Conservation (phyloP, 495 filamentous ascomycete species). For the Podospora australis region DNA sequence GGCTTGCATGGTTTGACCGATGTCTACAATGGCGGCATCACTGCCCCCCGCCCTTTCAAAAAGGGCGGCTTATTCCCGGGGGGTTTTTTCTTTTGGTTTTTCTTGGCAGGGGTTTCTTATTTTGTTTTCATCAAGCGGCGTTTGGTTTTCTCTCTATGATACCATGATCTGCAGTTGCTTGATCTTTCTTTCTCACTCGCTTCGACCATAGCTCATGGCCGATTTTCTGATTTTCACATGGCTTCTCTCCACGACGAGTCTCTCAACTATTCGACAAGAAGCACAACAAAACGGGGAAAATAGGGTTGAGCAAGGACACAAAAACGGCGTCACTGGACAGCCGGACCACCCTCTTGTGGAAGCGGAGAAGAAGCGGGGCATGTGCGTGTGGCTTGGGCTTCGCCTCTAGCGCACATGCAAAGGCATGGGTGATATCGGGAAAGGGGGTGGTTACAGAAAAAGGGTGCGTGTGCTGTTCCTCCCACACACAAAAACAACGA, state of each 20-base stretch:
- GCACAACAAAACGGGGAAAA: not conserved
- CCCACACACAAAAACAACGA: not conserved
- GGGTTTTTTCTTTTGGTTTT: slow-evolving; percentile 10
- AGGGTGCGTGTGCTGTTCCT: not conserved
- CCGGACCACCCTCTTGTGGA: too few species aligned
- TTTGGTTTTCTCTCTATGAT: slow-evolving; percentile 22
- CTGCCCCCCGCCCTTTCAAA: slow-evolving; percentile 22
- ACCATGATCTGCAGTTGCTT: slow-evolving; percentile 15
- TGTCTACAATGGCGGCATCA: slow-evolving; percentile 33
- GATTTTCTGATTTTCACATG: not conserved
- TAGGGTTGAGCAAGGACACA: not conserved
- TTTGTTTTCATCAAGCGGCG: slow-evolving; percentile 14
- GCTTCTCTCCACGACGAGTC: too few species aligned
- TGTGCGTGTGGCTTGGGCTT: not conserved
- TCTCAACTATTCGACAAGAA: too few species aligned
- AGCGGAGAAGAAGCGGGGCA: not conserved
- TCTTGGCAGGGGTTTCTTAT: slow-evolving; percentile 4
- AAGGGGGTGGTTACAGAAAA: not conserved
- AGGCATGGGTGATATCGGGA: not conserved
- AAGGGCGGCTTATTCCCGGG: slow-evolving; percentile 7
- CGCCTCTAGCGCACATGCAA: not conserved
- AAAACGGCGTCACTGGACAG: not conserved
- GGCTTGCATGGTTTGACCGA: slow-evolving; percentile 25
- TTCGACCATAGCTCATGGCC: too few species aligned
- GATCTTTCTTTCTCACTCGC: not conserved